Conservation (phyloP, 2,329 filamentous ascomycete species). For the Phialophora verrucosa region DNA sequence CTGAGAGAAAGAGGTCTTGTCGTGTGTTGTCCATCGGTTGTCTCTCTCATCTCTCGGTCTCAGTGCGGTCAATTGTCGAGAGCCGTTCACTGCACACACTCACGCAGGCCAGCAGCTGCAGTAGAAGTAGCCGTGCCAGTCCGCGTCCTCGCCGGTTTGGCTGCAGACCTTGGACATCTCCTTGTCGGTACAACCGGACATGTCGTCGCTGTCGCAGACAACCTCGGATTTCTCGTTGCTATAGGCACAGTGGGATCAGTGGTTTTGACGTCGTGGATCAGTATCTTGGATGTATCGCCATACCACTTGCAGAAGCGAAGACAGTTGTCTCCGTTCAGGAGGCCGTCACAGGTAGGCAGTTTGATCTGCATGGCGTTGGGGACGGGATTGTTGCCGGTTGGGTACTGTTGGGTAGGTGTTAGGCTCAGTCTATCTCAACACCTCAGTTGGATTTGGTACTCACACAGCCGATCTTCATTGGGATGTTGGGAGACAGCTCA, state of each 20-base stretch:
- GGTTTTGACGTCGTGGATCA: background rate
- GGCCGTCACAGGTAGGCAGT: constrained; percentile 5
- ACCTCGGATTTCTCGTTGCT: constrained; percentile 17
- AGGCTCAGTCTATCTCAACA: background rate
- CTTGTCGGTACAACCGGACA: constrained; percentile 10
- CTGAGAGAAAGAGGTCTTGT: background rate
- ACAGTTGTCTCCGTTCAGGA: constrained; percentile 14
- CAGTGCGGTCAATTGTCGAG: background rate
- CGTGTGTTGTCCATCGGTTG: background rate
- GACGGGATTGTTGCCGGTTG: constrained; percentile 7
- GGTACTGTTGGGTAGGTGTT: background rate
- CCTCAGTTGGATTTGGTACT: background rate
- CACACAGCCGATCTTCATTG: constrained; percentile 18
- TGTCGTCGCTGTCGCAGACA: constrained; percentile 11
- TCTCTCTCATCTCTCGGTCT: background rate
- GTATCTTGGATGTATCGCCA: background rate
- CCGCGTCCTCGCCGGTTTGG: background rate
- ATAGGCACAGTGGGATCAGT: background rate
- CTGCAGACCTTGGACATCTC: constrained; percentile 12
- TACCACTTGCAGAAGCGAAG: constrained; percentile 18
- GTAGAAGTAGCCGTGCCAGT: background rate
- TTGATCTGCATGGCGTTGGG: constrained; percentile 8
- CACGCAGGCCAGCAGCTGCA: constrained; percentile 19
- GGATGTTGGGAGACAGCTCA: background rate
- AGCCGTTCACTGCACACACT: background rate